A percentile compares a stretch with the other conserved stretches of the same genome.
phyloP scores from a whole-genome alignment of 2,329 filamentous ascomycete genomes.

The Podosphaera xanthii region DNA sequence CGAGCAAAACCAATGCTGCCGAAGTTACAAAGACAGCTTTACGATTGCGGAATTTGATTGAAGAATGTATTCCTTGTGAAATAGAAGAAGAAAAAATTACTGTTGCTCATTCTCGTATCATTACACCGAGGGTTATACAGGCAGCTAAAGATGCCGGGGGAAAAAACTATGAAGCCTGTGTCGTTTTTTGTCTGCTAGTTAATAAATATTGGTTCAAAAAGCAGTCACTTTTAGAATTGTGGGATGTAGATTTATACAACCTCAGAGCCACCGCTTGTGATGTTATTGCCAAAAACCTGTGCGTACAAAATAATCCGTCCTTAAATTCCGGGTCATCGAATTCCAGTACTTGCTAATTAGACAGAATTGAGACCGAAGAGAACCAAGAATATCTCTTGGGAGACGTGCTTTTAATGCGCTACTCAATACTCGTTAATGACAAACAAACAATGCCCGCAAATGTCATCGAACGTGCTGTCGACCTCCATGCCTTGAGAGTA shows the following conservation, averaged over 20 bases:
- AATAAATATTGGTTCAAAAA: conserved; percentile 48
- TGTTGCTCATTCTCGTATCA: conserved; percentile 60
- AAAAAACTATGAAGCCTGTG: conserved; percentile 57
- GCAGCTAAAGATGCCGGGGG: conserved; percentile 63
- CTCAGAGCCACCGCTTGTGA: conserved; percentile 67
- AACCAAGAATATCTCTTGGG: conserved; percentile 59
- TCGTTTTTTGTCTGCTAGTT: conserved; percentile 24
- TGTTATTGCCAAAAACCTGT: conserved; percentile 66
- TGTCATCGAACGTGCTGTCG: conserved; percentile 80
- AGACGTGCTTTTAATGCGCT: conserved; percentile 64
- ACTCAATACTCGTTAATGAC: conserved; percentile 55
- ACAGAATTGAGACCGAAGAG: conserved; percentile 65
- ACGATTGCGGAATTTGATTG: conserved; percentile 73
- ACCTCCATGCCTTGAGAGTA: conserved; percentile 68
- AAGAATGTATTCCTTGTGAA: conserved; percentile 77
- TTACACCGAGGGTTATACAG: conserved; percentile 56
- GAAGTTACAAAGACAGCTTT: conserved; percentile 81
- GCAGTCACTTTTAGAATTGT: conserved; percentile 62
- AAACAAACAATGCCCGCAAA: conserved; percentile 56
- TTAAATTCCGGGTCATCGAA: too few relatives aligned
- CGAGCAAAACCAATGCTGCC: conserved; percentile 47
- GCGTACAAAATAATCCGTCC: conserved; percentile 8
- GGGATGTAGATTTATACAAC: conserved; percentile 71
- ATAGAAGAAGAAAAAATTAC: conserved; percentile 55
- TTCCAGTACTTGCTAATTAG: neutral